phyloP scores from a whole-genome alignment of 768 basidiomycete genomes.

The Mycena metata region DNA sequence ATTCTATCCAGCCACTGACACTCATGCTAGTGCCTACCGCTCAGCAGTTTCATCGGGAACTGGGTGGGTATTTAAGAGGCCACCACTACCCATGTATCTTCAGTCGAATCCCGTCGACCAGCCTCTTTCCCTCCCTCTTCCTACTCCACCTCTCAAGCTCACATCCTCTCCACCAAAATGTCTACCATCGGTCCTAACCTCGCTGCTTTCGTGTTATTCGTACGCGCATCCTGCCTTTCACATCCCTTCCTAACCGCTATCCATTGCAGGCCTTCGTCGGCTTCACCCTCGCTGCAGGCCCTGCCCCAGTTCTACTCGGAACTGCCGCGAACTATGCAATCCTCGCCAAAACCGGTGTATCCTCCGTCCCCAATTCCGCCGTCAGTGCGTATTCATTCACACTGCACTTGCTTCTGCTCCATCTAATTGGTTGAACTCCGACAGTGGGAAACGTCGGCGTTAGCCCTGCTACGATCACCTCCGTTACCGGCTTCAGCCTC shows the following conservation, averaged over 20 bases:
- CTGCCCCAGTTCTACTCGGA: slow-evolving; percentile 15
- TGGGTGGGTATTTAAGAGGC: no score
- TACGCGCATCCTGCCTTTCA: background rate
- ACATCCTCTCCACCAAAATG: no score
- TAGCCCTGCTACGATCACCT: slow-evolving; percentile 1
- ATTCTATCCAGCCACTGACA: no score
- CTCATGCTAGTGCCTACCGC: no score
- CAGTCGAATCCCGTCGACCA: no score
- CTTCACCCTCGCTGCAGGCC: slow-evolving; percentile 4
- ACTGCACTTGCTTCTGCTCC: no score
- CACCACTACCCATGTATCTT: no score
- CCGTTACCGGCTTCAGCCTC: slow-evolving; percentile 24
- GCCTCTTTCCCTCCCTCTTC: no score
- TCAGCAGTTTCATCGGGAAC: no score
- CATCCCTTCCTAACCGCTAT: background rate
- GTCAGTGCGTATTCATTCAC: slow-evolving; percentile 9
- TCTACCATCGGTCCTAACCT: no score
- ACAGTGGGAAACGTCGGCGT: slow-evolving; percentile 24
- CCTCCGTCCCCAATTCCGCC: slow-evolving; percentile 9
- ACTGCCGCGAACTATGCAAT: slow-evolving; percentile 18
- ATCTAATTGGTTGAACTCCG: background rate
- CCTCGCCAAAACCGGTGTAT: slow-evolving; percentile 14
- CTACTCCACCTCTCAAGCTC: no score
- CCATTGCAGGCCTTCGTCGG: background rate
- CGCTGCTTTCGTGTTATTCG: no score